Conservation (phyloP, 495 filamentous ascomycete species). For the Neurospora tetrasperma region DNA sequence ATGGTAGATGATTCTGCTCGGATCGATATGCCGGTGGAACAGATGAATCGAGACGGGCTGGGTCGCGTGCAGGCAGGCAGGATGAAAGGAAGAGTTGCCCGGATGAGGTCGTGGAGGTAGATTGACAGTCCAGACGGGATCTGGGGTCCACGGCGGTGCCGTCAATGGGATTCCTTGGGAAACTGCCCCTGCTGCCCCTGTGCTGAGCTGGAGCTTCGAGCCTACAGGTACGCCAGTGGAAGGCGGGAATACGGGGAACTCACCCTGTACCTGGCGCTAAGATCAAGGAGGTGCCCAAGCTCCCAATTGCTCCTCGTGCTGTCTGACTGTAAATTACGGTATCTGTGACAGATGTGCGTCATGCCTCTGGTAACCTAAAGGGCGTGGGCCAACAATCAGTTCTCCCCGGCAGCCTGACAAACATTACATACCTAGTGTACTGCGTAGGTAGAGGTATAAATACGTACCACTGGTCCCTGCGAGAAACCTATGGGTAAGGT, state of each 20-base stretch:
- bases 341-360: neutral
- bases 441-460: neutral
- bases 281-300: neutral
- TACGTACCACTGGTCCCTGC: neutral
- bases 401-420: neutral
- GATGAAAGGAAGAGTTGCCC: neutral
- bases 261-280: neutral
- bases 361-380: neutral
- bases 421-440: no score
- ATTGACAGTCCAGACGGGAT: neutral
- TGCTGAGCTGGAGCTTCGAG: neutral
- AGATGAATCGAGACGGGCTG: neutral
- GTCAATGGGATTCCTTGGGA: neutral
- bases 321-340: neutral
- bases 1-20: neutral
- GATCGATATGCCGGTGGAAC: neutral
- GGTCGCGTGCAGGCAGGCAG: neutral
- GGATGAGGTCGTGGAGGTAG: neutral
- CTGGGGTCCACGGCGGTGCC: neutral
- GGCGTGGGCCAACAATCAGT: neutral
- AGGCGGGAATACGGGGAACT: neutral
- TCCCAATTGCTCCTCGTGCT: neutral
- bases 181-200: neutral
- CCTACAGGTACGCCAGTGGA: neutral
- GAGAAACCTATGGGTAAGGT: neutral